Percentiles rank a stretch among this genome's conserved stretches.
phyloP scores from a whole-genome alignment of 768 basidiomycete genomes.

The Coprinopsis strossmayeri region DNA sequence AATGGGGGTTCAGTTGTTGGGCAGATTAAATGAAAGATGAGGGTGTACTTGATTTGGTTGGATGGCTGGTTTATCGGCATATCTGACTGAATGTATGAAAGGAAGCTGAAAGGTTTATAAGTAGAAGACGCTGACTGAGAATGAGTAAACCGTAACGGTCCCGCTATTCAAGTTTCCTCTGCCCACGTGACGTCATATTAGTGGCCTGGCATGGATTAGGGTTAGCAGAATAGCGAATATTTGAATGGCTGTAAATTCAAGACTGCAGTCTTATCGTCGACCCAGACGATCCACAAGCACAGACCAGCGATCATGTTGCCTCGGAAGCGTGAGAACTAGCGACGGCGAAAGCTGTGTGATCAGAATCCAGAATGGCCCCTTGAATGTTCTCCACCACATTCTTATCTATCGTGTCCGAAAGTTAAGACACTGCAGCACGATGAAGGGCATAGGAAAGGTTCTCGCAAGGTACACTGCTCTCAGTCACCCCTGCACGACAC shows the following conservation, averaged over 20 bases:
- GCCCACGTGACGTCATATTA: conserved; percentile 22
- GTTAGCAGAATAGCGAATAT: too few relatives aligned
- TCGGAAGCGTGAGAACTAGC: not conserved
- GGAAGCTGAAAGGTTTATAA: conserved; percentile 4
- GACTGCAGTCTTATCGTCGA: too few relatives aligned
- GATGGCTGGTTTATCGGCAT: conserved; percentile 80
- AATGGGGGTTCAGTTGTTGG: not conserved
- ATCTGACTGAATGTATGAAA: conserved; percentile 10
- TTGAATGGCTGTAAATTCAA: too few relatives aligned
- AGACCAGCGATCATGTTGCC: not conserved
- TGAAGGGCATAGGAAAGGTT: conserved; percentile 83
- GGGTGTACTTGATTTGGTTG: conserved; percentile 75
- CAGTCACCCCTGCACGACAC: not conserved
- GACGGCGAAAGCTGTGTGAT: conserved; percentile 3
- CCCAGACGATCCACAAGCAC: too few relatives aligned
- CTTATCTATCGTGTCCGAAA: too few relatives aligned
- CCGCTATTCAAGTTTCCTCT: not conserved
- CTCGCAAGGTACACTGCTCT: conserved; percentile 66
- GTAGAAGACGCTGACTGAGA: not conserved
- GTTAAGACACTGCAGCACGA: conserved; percentile 22
- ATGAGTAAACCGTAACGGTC: not conserved
- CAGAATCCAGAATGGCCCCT: conserved; percentile 8
- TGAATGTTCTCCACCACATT: too few relatives aligned
- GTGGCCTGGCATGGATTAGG: too few relatives aligned
- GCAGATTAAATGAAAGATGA: not conserved